Conservation (phyloP, 495 filamentous ascomycete genomes). For the Paragyromitra xinjiangensis region DNA sequence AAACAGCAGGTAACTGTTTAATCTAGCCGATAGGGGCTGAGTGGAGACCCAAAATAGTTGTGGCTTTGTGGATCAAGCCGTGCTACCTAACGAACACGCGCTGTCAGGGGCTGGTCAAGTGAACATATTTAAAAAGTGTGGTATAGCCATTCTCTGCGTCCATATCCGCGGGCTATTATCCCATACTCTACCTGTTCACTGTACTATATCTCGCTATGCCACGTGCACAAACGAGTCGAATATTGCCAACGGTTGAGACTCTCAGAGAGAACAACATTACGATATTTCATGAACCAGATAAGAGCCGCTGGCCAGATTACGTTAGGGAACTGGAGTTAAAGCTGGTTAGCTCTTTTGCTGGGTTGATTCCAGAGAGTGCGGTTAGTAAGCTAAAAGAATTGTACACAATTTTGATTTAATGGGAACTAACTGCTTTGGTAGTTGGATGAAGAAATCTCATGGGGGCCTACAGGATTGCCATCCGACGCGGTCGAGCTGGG, state of each 20-base stretch:
- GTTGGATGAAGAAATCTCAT: background rate
- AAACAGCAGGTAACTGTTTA: background rate
- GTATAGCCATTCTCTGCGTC: background rate
- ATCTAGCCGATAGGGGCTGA: background rate
- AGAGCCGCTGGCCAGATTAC: background rate
- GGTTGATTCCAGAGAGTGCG: background rate
- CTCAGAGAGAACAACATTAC: conserved; percentile 7
- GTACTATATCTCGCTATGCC: background rate
- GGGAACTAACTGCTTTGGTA: background rate
- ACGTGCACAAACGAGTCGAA: too few relatives aligned
- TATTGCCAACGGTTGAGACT: background rate
- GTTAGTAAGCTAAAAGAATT: background rate
- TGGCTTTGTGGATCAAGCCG: background rate
- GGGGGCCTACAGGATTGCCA: background rate
- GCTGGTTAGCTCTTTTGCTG: background rate
- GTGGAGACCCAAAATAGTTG: background rate
- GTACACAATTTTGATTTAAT: background rate
- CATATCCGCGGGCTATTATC: background rate
- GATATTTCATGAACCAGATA: conserved; percentile 1
- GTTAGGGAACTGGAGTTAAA: background rate
- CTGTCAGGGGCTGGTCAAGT: background rate
- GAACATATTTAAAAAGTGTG: background rate
- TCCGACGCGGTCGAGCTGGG: background rate
- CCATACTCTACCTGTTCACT: background rate
- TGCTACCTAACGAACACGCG: background rate